Base-by-base conservation (phyloP, 805 yeast genomes). In the Yamadazyma sp. region DNA sequence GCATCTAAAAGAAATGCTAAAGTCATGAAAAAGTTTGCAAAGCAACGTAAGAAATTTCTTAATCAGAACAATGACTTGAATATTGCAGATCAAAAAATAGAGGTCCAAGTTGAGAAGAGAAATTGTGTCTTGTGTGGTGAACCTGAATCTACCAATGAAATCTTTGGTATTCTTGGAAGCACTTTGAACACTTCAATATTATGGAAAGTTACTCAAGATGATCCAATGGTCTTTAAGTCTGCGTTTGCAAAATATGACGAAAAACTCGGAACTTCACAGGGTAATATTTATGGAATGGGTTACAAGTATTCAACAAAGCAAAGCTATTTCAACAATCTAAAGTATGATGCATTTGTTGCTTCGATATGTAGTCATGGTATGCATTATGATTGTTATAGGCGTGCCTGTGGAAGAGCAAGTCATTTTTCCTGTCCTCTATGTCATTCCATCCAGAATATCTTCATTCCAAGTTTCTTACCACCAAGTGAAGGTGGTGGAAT, bases 1-100 rank as follows among this genome's bases (percentile, higher is more conserved):
- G 85, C 86, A 2, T 70, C 76, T 38, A 73, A 74, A 42, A 69
- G 86, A 36, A 83, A 78, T 49, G 73, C 73, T 27, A 80, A 73
- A 46, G 69, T 83, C 7, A 52, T 82, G 68, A 72, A 69, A 18
- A 80, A 75, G 48, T 77, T 84, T 67, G 74, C 76, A 15, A 79
- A 69, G 38, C 79, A 75, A 44, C 63, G 77, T 36, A 52, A 58
- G 16, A 53, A 58, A 27, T 76, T 76, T 35, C 52, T 70, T 43
- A 58, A 50, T 21, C 57, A 66, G 16, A 71, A 74, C 40, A 50
- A 59, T 30, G 55, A 43, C 11, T 22, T 43, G 11, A 26, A 28
- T 5, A 33, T 30, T n/a, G 33, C 31, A 8, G 30, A 14, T 7
- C 40, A 33, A 2, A 36, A 47, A 12, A 18, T 27, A 42, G 13